Percentiles rank a stretch among this genome's conserved stretches.
Evolutionary conservation across 805 yeast species (phyloP).

Genomic region (Starmerella scarabaei): DNA sequence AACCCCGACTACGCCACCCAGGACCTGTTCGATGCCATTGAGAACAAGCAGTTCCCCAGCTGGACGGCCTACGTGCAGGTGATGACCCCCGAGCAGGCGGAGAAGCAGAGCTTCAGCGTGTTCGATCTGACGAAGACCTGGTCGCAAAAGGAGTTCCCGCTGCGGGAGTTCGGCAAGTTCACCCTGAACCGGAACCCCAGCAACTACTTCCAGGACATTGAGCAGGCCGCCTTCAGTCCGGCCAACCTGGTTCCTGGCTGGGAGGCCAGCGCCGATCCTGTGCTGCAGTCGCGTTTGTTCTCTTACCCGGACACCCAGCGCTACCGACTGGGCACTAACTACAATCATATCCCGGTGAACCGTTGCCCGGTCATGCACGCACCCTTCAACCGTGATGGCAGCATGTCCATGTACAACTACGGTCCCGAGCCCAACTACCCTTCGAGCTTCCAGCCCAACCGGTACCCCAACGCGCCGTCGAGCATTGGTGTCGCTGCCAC

Average conservation of each 20-base stretch:
- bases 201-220: conserved; percentile 41
- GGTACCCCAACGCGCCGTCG: conserved; percentile 21
- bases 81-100: conserved; percentile 46
- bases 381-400: conserved; percentile 52
- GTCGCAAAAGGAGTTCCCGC: conserved; percentile 45
- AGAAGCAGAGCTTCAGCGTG: conserved; percentile 35
- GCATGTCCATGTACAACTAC: conserved; percentile 37
- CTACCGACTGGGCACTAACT: conserved; percentile 60
- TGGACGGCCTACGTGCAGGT: conserved; percentile 46
- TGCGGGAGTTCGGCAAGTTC: conserved; percentile 43
- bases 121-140: conserved; percentile 46
- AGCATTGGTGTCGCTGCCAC: conserved; percentile 12
- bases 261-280: conserved; percentile 69
- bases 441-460: conserved; percentile 30
- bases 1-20: conserved; percentile 40
- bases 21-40: conserved; percentile 36
- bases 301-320: conserved; percentile 69
- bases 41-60: conserved; percentile 37
- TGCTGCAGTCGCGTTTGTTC: conserved; percentile 61
- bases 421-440: conserved; percentile 42
- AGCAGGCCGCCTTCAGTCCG: conserved; percentile 57
- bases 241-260: conserved; percentile 60
- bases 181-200: conserved; percentile 43
- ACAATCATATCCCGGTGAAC: conserved; percentile 55
- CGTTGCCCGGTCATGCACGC: conserved; percentile 38